These are phyloP conservation scores for Fusarium concolor DNA, from an alignment of 2,329 filamentous ascomycete species.

Conservation along the genomic window DNA sequence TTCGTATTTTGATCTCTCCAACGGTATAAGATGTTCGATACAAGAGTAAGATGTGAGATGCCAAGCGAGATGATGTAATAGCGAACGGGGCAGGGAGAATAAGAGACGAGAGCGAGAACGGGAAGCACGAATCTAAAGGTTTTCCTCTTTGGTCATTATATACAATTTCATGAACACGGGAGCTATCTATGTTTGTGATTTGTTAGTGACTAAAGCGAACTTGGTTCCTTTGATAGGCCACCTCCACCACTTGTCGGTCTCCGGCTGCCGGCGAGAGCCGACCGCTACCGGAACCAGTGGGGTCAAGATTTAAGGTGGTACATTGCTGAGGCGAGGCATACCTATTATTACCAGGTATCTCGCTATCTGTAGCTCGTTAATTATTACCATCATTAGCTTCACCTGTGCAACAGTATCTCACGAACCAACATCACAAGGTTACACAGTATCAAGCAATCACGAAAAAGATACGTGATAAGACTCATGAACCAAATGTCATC, in stretches of 20 bases:
- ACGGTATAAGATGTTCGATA: not conserved
- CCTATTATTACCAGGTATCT: not conserved
- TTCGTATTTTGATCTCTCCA: not conserved
- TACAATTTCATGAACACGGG: conserved; percentile 13
- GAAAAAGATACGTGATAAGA: not conserved
- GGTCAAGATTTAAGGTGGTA: not conserved
- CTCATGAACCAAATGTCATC: conserved; percentile 20
- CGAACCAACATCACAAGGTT: conserved; percentile 1
- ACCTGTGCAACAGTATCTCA: not conserved
- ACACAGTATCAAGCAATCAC: not conserved
- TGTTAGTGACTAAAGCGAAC: conserved; percentile 21
- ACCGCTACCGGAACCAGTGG: conserved; percentile 16
- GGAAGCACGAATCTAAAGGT: not conserved
- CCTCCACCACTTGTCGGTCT: conserved; percentile 31
- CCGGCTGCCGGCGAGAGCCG: conserved; percentile 46
- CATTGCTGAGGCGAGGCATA: not conserved
- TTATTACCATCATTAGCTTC: conserved; percentile 17
- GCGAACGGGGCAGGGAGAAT: not conserved
- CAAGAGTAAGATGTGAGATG: not conserved
- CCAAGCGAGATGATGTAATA: conserved; percentile 15
- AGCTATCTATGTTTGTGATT: conserved; percentile 20
- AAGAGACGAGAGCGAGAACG: not conserved
- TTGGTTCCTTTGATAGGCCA: conserved; percentile 40
- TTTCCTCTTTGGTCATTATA: conserved; percentile 16
- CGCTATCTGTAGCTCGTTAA: conserved; percentile 13